Conservation (phyloP, 441 rosid genomes). For the Pelargonium fulgidum region DNA sequence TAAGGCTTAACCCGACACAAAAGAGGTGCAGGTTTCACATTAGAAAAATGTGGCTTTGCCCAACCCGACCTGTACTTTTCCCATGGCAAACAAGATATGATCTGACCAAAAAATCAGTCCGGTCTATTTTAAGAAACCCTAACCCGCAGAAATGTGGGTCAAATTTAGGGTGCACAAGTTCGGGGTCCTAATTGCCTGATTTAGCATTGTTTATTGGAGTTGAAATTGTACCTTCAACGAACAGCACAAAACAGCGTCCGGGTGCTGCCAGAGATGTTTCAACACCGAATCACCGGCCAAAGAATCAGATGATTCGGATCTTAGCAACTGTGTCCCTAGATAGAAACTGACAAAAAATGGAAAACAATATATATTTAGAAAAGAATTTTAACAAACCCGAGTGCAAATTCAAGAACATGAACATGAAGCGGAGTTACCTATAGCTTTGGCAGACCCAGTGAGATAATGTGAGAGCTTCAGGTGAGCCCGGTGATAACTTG, state of each 20-base stretch:
- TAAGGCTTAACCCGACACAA: no score
- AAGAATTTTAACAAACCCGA: background rate
- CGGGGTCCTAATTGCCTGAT: background rate
- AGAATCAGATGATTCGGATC: constrained; percentile 37
- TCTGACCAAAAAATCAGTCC: no score
- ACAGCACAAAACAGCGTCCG: constrained; percentile 82
- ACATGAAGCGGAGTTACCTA: constrained; percentile 33
- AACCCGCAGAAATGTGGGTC: no score
- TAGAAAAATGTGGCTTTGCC: no score
- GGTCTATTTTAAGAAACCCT: background rate
- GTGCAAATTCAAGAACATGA: background rate
- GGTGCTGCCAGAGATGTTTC: constrained; percentile 78
- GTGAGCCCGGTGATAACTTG: constrained; percentile 63
- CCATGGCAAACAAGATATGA: no score
- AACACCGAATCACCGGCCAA: constrained; percentile 43
- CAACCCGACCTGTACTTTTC: no score
- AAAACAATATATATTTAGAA: constrained; percentile 14
- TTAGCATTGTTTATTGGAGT: background rate
- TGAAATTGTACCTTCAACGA: constrained; percentile 57
- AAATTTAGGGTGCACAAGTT: no score
- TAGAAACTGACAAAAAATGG: constrained; percentile 37
- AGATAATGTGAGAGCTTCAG: constrained; percentile 80
- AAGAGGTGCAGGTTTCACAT: no score
- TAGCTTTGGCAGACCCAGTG: constrained; percentile 87
- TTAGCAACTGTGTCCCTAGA: constrained; percentile 60